A percentile compares a stretch with the other conserved stretches of the same genome.
Conservation (phyloP, 805 yeast genomes). For the Yamadazyma takamatsuzukensis region DNA sequence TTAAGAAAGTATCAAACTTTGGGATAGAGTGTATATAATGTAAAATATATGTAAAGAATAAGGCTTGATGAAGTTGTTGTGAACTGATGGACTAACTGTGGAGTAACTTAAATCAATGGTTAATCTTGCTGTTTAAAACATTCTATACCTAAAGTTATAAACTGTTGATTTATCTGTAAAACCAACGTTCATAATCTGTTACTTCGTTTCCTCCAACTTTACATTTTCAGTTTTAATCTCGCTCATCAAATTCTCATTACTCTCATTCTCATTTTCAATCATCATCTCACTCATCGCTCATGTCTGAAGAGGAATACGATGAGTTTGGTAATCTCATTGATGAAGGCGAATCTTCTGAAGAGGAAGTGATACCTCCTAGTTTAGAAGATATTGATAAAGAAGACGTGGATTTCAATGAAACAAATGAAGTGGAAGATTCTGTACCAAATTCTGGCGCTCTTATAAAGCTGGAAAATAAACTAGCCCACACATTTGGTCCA, state of each 20-base stretch:
- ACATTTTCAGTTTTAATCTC: no score
- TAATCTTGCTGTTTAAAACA: no score
- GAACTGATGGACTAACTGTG: background rate
- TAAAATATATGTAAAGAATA: slow-evolving; percentile 1
- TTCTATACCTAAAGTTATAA: no score
- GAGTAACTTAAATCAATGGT: no score
- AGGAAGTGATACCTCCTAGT: no score
- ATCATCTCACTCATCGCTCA: slow-evolving; percentile 14
- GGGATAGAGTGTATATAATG: slow-evolving; percentile 17
- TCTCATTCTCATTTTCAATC: background rate
- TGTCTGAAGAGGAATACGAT: slow-evolving; percentile 71
- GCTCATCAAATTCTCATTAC: no score
- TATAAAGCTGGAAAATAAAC: no score
- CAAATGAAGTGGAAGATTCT: slow-evolving; percentile 19
- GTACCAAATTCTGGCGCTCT: slow-evolving; percentile 14
- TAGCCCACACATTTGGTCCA: slow-evolving; percentile 14
- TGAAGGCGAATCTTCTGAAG: slow-evolving; percentile 45
- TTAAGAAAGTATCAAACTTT: slow-evolving; percentile 57
- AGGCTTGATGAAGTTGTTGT: no score
- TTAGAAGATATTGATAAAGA: slow-evolving; percentile 1
- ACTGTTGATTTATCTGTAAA: no score
- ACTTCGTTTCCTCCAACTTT: no score
- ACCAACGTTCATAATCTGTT: no score
- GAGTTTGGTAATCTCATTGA: slow-evolving; percentile 75
- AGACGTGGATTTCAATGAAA: slow-evolving; percentile 2